Base-by-base conservation (phyloP, 495 filamentous ascomycete genomes). In the Bacidia rubella region DNA sequence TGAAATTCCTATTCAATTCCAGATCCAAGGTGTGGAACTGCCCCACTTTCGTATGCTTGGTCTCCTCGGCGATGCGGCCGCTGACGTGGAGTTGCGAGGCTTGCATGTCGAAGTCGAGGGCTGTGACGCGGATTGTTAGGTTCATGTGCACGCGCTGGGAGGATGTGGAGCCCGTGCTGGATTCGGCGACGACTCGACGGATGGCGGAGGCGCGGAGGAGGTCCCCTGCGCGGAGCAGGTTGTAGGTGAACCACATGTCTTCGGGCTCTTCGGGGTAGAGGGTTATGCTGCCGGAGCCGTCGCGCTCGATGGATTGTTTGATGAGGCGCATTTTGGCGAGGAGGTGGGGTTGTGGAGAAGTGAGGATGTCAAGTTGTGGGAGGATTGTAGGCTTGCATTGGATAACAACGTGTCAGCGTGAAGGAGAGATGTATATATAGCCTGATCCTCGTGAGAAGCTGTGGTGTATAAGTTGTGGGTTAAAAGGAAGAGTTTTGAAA, bases 221-320 rank as follows among this genome's bases (percentile, higher is more conserved):
- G 58, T 98, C 93, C 35, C 70, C 74, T 22, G 81, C 77, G 11
- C 81, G 78, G 65, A 98, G 90, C 35, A 98, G 76, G 69, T 98
- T 98, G 74, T 95, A 90, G 64, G 85, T 83, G 62, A 96, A 90
- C 92, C 92, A 98, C 89, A 98, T 95, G 66, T 98, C 92, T 70
- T 97, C 92, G 26, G 89, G 87, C 60, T 95, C 92, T 63, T 87
- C 81, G 2, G 92, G 90, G 46, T 86, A 76, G 46, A 98, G 73
- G 24, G 83, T 87, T 57, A 95, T 79, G 51, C 70, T 79, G 11
- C 85, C 87, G 2, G 84, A 82, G 73, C 85, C 86, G 70, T 86
- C 71, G 27, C 78, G 78, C 57, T 86, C 80, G 53, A 93, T 81
- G 49, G 82, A 75, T 48, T 81, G 78, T 62, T 83, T 86, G 55